phyloP scores from a whole-genome alignment of 164 flowering plant species.

The Dillenia turbinata region DNA sequence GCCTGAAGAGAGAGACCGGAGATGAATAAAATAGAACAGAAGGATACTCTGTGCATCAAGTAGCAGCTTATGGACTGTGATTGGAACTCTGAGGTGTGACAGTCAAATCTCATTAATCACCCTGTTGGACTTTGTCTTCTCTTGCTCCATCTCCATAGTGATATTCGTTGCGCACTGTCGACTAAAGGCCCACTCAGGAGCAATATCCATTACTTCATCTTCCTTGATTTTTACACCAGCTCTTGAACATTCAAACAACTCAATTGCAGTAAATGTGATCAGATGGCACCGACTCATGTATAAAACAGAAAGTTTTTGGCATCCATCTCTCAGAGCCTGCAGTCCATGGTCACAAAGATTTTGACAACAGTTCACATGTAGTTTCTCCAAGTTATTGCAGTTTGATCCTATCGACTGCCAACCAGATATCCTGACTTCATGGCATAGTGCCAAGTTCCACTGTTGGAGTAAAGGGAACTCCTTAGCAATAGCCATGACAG shows the following conservation, averaged over 20 bases:
- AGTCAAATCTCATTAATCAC: neutral
- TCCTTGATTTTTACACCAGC: conserved; percentile 38
- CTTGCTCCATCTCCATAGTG: neutral
- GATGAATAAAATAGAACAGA: neutral
- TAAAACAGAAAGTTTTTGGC: conserved; percentile 41
- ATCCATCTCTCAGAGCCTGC: conserved; percentile 55
- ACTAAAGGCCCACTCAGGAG: conserved; percentile 23
- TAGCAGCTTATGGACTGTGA: too few relatives aligned
- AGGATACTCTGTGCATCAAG: neutral
- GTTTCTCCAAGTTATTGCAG: conserved; percentile 48
- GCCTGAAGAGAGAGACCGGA: neutral
- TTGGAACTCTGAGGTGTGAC: neutral
- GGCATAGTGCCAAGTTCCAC: conserved; percentile 65
- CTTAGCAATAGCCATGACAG: conserved; percentile 49
- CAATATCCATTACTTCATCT: conserved; percentile 41
- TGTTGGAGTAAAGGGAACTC: conserved; percentile 63
- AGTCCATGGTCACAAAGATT: conserved; percentile 52
- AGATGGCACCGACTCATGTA: conserved; percentile 29
- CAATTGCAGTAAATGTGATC: conserved; percentile 29
- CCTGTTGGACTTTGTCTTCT: neutral
- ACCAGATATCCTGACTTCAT: conserved; percentile 41
- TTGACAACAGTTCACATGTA: conserved; percentile 65
- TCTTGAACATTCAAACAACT: conserved; percentile 44
- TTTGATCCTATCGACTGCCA: conserved; percentile 57
- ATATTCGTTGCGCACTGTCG: neutral